Conservation (phyloP, 345 rosid species). For the Kernera saxatilis region DNA sequence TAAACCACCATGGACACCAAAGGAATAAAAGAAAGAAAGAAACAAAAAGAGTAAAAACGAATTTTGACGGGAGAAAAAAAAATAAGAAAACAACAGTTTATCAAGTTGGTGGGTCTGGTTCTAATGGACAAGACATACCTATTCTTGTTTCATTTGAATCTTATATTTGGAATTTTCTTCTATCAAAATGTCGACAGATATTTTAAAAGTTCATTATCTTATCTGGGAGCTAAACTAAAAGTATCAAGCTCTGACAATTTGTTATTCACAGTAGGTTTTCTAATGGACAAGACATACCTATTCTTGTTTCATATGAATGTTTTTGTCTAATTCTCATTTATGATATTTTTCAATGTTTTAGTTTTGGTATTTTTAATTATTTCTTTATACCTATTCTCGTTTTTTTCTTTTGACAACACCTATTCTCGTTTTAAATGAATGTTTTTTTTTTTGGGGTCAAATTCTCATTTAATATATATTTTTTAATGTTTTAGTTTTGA, state of each 20-base stretch:
- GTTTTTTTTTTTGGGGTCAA: too few relatives aligned
- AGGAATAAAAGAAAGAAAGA: constrained; percentile 23
- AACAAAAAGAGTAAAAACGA: constrained; percentile 24
- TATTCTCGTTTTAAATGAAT: too few relatives aligned
- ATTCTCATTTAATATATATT: too few relatives aligned
- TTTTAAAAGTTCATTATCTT: neutral
- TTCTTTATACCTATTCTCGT: too few relatives aligned
- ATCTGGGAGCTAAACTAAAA: neutral
- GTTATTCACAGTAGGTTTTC: neutral
- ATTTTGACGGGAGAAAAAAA: neutral
- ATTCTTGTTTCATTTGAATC: constrained; percentile 25
- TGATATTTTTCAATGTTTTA: too few relatives aligned
- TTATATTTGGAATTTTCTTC: constrained; percentile 20
- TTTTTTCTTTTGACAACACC: too few relatives aligned
- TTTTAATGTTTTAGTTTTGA: too few relatives aligned
- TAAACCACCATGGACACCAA: constrained; percentile 20
- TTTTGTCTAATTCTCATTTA: too few relatives aligned
- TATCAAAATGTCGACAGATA: neutral
- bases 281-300: too few relatives aligned
- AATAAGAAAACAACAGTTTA: constrained; percentile 11
- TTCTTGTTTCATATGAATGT: too few relatives aligned
- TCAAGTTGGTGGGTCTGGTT: constrained; percentile 28
- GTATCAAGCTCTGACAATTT: neutral
- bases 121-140: constrained; percentile 29
- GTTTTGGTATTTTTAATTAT: too few relatives aligned